Base-by-base conservation (phyloP, 1,284 basidiomycete species). In the Cryptococcus sp. region DNA sequence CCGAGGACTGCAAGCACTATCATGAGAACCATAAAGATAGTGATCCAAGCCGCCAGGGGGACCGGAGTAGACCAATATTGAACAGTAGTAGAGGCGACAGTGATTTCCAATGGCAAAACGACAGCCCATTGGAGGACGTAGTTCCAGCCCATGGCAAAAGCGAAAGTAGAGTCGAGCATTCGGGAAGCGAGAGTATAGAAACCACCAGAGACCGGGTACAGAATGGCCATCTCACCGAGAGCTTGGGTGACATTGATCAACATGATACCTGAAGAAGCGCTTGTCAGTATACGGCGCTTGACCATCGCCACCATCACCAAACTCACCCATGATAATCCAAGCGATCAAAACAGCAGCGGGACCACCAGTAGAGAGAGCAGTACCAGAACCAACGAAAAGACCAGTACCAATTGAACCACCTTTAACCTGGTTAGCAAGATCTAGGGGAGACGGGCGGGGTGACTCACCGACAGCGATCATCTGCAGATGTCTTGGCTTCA, bases 351-450 rank as follows among this genome's bases (percentile, higher is more conserved):
- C 63, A 70, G 76, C 78, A 15, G 73, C 76, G 2, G 81, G 81
- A 34, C 81, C 81, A 52, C 80, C 80, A 3, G 56, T 71, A 6
- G 62, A 57, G 10, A 82, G 74, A 10, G 80, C 78, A 32, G 62
- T 59, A 32, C 80, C 80, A 6, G 77, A 76, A 57, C 80, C 80
- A 53, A 82, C 67, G 52, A 70, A 70, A 32, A 71, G 65, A 71
- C 77, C 79, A 31, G 80, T 81, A 38, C 80, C 80, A 60, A 81
- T 81, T 31, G 76, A 76, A n/a, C 80, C 80, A 49, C 50, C 50
- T 23, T 23, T 41, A 31, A 23, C 23, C 11, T 10, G 4, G 38
- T 38, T 32, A 38, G 49, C 38, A 8, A 8, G 11, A 10, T 41
- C 4, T 50, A 10, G 44, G 14, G 10, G 14, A 10, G 44, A 46